These are phyloP conservation scores for Uronychia setigera DNA, from an alignment of 73 alveolate species.

Conservation along the genomic window DNA sequence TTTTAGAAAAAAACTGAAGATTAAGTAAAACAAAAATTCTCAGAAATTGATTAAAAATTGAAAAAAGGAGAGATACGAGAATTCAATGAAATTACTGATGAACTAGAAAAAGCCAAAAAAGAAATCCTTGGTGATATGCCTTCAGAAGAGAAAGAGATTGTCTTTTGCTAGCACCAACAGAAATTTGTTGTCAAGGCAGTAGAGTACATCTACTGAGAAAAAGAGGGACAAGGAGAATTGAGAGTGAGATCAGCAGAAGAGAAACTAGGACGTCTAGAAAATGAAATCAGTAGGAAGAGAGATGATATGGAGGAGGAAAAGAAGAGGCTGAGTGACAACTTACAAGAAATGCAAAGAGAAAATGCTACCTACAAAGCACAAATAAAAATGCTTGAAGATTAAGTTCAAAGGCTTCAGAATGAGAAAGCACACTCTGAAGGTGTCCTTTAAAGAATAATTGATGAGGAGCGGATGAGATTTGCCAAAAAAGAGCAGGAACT, in stretches of 20 bases:
- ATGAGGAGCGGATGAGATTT: constrained; percentile 19
- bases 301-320: constrained; percentile 14
- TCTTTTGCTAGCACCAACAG: not conserved
- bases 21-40: constrained; percentile 8
- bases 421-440: constrained; percentile 16
- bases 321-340: constrained; percentile 1
- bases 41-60: constrained; percentile 12
- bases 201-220: constrained; percentile 28
- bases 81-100: constrained; percentile 28
- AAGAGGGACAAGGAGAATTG: constrained; percentile 15
- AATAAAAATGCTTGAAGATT: constrained; percentile 14
- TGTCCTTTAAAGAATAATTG: constrained; percentile 12
- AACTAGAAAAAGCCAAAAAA: constrained; percentile 21
- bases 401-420: constrained; percentile 4
- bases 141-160: not conserved
- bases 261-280: constrained; percentile 5
- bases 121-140: constrained; percentile 23
- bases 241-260: constrained; percentile 21
- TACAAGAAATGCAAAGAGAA: not conserved
- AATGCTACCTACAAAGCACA: constrained; percentile 11
- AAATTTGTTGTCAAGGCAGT: constrained; percentile 45
- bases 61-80: constrained; percentile 22
- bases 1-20: constrained; percentile 20
- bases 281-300: constrained; percentile 15
- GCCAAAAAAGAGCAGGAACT: constrained; percentile 19